Evolutionary conservation across 768 basidiomycete genomes (phyloP).

Genomic region (Cytidiella melzeri): DNA sequence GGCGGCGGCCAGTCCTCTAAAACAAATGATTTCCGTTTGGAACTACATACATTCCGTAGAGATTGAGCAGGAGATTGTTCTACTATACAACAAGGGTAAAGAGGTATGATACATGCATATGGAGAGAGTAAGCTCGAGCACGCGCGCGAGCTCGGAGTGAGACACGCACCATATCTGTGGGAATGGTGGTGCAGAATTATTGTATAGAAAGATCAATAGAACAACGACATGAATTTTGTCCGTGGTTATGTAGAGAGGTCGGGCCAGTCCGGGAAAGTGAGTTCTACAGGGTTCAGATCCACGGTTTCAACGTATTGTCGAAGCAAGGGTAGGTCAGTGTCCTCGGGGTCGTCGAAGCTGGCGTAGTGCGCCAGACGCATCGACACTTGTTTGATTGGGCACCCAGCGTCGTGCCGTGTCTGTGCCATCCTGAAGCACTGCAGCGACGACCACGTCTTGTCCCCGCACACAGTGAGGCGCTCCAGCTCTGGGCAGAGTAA

Average conservation of each 20-base stretch:
- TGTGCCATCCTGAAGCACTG: constrained; percentile 22
- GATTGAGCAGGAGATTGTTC: not conserved
- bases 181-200: not conserved
- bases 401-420: constrained; percentile 16
- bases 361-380: constrained; percentile 22
- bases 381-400: constrained; percentile 20
- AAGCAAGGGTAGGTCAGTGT: constrained; percentile 22
- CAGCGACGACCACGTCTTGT: constrained; percentile 25
- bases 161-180: too few relatives aligned
- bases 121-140: not conserved
- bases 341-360: constrained; percentile 22
- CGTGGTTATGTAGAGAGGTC: constrained; percentile 1
- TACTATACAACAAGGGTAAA: not conserved
- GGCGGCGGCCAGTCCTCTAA: too few relatives aligned
- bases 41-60: constrained; percentile 3
- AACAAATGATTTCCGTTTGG: not conserved
- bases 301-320: constrained; percentile 20
- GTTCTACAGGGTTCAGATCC: constrained; percentile 21
- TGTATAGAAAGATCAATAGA: not conserved
- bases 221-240: not conserved
- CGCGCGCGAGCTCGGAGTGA: not conserved
- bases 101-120: not conserved
- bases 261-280: constrained; percentile 14
- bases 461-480: constrained; percentile 18
- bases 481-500: constrained; percentile 21